A percentile compares a stretch with the other conserved stretches of the same genome.
Conservation (phyloP, 305 asterid species). For the Rubia peregrina region DNA sequence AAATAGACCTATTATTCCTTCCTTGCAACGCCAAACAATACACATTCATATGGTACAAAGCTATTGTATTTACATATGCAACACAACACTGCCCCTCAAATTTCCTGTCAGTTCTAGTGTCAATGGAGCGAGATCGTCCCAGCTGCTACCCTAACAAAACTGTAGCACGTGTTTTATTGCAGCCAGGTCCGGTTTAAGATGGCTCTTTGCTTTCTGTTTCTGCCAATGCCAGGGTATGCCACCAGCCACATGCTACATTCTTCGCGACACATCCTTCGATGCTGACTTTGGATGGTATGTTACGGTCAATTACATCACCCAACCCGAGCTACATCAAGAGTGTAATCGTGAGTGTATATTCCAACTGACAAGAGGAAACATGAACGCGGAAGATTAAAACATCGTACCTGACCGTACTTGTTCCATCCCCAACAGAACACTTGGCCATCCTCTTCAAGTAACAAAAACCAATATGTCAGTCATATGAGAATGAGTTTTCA, state of each 20-base stretch:
- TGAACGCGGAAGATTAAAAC: conserved; percentile 12
- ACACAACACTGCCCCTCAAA: conserved; percentile 12
- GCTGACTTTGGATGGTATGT: conserved; percentile 53
- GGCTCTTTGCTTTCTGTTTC: conserved; percentile 68
- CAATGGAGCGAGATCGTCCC: neutral
- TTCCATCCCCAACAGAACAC: conserved; percentile 99
- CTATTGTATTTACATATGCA: conserved; percentile 23
- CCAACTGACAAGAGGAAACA: neutral
- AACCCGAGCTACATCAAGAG: conserved; percentile 59
- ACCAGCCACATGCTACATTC: conserved; percentile 94
- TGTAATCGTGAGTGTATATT: neutral
- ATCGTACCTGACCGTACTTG: conserved; percentile 94
- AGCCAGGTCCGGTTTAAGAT: conserved; percentile 29
- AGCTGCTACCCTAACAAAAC: conserved; percentile 64
- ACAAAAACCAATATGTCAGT: conserved; percentile 19
- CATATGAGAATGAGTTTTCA: neutral
- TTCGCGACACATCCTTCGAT: conserved; percentile 48
- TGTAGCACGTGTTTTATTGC: conserved; percentile 22
- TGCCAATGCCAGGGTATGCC: conserved; percentile 93
- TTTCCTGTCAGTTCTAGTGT: conserved; percentile 15
- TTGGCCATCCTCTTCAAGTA: conserved; percentile 56
- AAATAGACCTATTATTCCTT: neutral
- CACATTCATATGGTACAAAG: conserved; percentile 8
- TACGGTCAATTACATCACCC: conserved; percentile 86
- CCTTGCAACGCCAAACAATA: neutral